Conservation (phyloP, 345 rosid genomes). For the Aquilaria malaccensis region DNA sequence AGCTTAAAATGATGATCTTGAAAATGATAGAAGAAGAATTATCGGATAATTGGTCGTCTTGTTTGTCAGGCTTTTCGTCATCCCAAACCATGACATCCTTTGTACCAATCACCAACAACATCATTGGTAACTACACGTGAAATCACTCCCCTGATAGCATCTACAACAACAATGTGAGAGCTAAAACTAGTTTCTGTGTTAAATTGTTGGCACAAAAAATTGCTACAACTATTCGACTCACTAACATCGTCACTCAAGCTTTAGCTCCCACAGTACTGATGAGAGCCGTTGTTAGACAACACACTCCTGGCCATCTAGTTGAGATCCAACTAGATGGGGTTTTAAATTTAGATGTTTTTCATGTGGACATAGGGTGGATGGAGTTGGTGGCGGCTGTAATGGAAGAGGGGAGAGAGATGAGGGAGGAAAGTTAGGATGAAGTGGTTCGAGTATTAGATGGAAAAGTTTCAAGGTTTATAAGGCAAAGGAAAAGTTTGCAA, state of each 20-base stretch:
- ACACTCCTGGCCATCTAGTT: constrained; percentile 43
- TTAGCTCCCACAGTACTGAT: constrained; percentile 78
- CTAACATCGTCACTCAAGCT: constrained; percentile 93
- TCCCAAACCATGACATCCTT: constrained; percentile 57
- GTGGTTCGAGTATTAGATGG: too few relatives aligned
- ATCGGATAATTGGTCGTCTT: constrained; percentile 68
- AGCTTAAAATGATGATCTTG: too few relatives aligned
- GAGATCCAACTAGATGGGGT: constrained; percentile 11
- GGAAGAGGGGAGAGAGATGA: too few relatives aligned
- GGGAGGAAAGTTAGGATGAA: too few relatives aligned
- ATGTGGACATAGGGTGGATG: too few relatives aligned
- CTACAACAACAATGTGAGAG: constrained; percentile 57
- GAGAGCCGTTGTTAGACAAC: constrained; percentile 61
- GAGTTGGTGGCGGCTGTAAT: too few relatives aligned
- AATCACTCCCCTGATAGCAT: constrained; percentile 22
- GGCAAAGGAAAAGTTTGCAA: too few relatives aligned
- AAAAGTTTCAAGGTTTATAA: too few relatives aligned
- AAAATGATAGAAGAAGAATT: background rate
- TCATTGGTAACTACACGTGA: constrained; percentile 41
- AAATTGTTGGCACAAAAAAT: constrained; percentile 65
- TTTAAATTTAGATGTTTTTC: too few relatives aligned
- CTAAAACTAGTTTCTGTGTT: constrained; percentile 60
- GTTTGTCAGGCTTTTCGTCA: constrained; percentile 47
- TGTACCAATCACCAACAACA: constrained; percentile 58
- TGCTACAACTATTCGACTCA: constrained; percentile 88